Base-by-base conservation (phyloP, 83 land plant genomes). In the Picea abies region DNA sequence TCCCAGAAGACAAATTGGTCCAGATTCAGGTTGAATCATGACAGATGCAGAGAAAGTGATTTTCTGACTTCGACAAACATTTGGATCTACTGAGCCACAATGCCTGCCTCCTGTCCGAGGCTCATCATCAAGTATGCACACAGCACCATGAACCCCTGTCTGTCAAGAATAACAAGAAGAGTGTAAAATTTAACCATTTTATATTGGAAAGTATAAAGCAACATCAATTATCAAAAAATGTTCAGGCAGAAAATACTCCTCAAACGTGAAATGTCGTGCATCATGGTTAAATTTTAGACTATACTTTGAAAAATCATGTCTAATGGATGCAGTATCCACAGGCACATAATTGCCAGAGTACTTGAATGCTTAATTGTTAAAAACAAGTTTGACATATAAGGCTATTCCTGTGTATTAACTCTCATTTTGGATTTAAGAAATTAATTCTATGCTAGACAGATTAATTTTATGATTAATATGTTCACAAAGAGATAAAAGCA, bases 61-160 rank as follows among this genome's bases (percentile, higher is more conserved):
- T 83, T 90, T 92, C 79, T 82, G 84, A 85, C 90, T 90, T 39
- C 85, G 93, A 84, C 99, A 98, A 58, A 98, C 64, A 86, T 84
- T 80, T 9, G 87, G 87, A 83, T 98, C 99, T 86, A 98, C 87
- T 77, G 81, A 79, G 22, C 99, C 99, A 89, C 96, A 98, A 69
- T 89, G 86, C 71, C 93, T 86, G 29, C 99, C 99, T 64, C 85
- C 87, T 73, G 86, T 83, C 49, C 91, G 93, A 47, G 99, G 99
- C 76, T 98, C 99, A 84, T 97, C 99, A 85, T 95, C 99, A 80
- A 98, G 91, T 39, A 98, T 85, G 84, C 99, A 98, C 4, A 98
- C 91, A 80, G 99, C 93, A 68, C 99, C 99, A 12, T 78, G 72
- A 82, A 96, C 91, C 58, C 99, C 99, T 64, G 96, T 95, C 99